Conservation (phyloP, 2,329 filamentous ascomycete species). For the Penicillium sp. region DNA sequence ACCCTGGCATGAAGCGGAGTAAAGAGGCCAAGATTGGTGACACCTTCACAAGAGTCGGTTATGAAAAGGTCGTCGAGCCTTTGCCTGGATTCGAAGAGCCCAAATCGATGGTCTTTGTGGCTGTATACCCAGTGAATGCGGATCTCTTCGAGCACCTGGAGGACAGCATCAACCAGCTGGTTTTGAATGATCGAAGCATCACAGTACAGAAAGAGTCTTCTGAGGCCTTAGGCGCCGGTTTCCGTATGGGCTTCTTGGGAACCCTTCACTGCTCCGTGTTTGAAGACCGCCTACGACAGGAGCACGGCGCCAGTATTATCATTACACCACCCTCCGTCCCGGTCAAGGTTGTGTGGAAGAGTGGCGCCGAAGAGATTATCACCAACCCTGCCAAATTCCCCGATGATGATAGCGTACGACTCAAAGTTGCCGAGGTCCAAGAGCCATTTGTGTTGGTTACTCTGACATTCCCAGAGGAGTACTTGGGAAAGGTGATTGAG, state of each 20-base stretch:
- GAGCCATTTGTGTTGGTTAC: slow-evolving; percentile 78
- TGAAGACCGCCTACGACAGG: slow-evolving; percentile 88
- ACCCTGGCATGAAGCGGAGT: slow-evolving; percentile 95
- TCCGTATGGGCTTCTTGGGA: slow-evolving; percentile 91
- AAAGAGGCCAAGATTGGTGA: slow-evolving; percentile 96
- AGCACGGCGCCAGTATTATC: slow-evolving; percentile 92
- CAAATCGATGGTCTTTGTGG: slow-evolving; percentile 98
- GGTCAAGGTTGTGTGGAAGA: slow-evolving; percentile 75
- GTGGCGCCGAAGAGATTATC: slow-evolving; percentile 75
- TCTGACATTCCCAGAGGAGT: slow-evolving; percentile 88
- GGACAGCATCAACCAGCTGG: slow-evolving; percentile 89
- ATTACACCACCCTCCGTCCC: slow-evolving; percentile 95
- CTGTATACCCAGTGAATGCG: slow-evolving; percentile 91
- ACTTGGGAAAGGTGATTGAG: slow-evolving; percentile 90
- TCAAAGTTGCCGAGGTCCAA: slow-evolving; percentile 60
- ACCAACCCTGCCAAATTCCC: slow-evolving; percentile 88
- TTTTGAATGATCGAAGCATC: slow-evolving; percentile 92
- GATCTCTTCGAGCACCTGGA: slow-evolving; percentile 81
- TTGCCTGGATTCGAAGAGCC: slow-evolving; percentile 94
- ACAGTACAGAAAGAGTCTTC: slow-evolving; percentile 92
- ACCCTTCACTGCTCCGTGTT: slow-evolving; percentile 99
- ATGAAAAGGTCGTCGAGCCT: slow-evolving; percentile 71
- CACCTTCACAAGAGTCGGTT: slow-evolving; percentile 81
- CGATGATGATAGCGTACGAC: slow-evolving; percentile 59
- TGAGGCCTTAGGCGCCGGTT: slow-evolving; percentile 88